These are phyloP conservation scores for Alternaria arbusti DNA, from an alignment of 2,329 filamentous ascomycete genomes.

Conservation along the genomic window DNA sequence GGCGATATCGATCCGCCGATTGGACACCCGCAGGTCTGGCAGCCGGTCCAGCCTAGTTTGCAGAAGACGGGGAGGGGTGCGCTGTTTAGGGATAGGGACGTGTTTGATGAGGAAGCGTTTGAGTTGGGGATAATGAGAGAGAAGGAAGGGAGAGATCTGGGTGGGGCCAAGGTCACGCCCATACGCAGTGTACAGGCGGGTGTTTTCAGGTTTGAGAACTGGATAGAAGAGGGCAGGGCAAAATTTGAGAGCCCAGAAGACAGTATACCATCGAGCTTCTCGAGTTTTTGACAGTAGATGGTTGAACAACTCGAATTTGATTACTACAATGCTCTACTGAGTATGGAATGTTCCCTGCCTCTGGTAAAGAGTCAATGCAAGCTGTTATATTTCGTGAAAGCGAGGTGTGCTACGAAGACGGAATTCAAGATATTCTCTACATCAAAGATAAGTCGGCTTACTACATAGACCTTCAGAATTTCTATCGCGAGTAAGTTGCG, in stretches of 20 bases:
- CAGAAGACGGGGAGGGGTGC: slow-evolving; percentile 43
- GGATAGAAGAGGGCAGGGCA: slow-evolving; percentile 69
- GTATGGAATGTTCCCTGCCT: background rate
- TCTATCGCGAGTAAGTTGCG: background rate
- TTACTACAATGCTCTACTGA: background rate
- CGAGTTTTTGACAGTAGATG: slow-evolving; percentile 16
- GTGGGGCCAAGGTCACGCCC: slow-evolving; percentile 64
- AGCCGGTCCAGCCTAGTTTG: slow-evolving; percentile 62
- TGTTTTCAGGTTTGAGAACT: slow-evolving; percentile 70
- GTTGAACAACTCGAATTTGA: background rate
- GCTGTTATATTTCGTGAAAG: too few relatives aligned
- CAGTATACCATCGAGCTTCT: slow-evolving; percentile 24
- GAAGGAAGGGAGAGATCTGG: slow-evolving; percentile 49
- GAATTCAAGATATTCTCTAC: background rate
- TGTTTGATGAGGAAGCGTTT: slow-evolving; percentile 20
- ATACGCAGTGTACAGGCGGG: slow-evolving; percentile 69
- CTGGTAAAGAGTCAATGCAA: background rate
- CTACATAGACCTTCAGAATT: background rate
- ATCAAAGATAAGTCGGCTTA: background rate
- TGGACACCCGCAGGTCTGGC: slow-evolving; percentile 63
- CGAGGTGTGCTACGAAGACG: background rate
- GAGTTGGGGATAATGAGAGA: slow-evolving; percentile 20
- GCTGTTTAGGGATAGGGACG: slow-evolving; percentile 15
- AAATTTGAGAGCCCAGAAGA: slow-evolving; percentile 49
- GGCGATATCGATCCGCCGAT: slow-evolving; percentile 56